phyloP scores from a whole-genome alignment of 225 moss, liverwort and hornwort species.

The Sphagnum tenellum region DNA sequence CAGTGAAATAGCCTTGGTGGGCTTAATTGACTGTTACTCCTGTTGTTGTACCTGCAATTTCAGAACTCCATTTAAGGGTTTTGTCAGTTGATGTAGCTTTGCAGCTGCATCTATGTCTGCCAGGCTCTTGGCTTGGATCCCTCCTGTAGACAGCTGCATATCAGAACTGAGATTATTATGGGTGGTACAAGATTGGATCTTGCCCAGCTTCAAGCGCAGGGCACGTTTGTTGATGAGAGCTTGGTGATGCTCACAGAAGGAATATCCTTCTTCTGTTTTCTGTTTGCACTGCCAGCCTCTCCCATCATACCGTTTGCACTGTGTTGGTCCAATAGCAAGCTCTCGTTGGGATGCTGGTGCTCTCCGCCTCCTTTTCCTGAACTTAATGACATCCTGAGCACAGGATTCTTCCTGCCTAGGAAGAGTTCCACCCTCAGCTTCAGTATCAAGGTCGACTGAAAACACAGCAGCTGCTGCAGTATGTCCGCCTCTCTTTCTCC shows the following conservation, averaged over 20 bases:
- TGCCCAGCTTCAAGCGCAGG: constrained; percentile 57
- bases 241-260: constrained; percentile 92
- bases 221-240: constrained; percentile 86
- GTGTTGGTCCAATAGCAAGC: constrained; percentile 39
- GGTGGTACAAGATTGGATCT: background rate
- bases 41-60: no score
- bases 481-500: constrained; percentile 3
- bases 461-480: constrained; percentile 5
- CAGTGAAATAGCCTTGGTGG: no score
- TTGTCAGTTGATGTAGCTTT: no score
- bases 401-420: background rate
- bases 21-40: no score
- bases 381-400: constrained; percentile 4
- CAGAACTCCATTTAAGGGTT: no score
- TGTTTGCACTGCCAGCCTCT: constrained; percentile 84
- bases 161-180: no score
- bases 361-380: constrained; percentile 36
- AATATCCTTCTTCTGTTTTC: constrained; percentile 68
- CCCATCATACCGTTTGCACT: constrained; percentile 93
- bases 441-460: constrained; percentile 2
- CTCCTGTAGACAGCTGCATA: no score
- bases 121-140: no score
- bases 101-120: no score
- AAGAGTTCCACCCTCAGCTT: background rate
- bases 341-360: constrained; percentile 50